Evolutionary conservation across 257 asterid species (phyloP), one percentile per base, ranked within the genome.

Genomic region (Schizonepeta tenuifolia): DNA sequence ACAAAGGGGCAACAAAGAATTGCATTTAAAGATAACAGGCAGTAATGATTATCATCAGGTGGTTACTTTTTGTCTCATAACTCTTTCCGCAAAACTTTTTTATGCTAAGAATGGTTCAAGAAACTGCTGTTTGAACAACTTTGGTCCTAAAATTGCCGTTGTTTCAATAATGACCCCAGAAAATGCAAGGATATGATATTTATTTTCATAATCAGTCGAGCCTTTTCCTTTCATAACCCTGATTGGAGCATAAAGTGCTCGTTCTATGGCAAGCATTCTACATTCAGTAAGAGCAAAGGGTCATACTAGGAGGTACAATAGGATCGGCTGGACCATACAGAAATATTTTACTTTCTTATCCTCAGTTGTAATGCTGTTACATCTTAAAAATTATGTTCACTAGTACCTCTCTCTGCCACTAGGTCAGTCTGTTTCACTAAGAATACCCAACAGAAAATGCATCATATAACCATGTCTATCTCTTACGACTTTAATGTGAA

Each of bases 251-350:
- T 50, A 28, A 66, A 18, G 10, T 14, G 36, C 38, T 28, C 18
- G 18, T 59, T 5, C 35, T 73, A 50, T 6, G 31, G 35, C 59
- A 67, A 28, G 64, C 55, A 11, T 26, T 67, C 18, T 4, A 60
- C 43, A 36, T 9, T 46, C 64, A 60, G 31, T 17, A 40, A 36
- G n/a, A 50, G 70, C 71, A 67, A 28, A 56, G 22, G 26, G 41
- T 17, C 38, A 59, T 28, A 59, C 28, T 2, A 26, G 13, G 56
- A 26, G 43, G 22, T 1, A 44, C 38, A 56, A 21, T n/a, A 43
- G 14, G 68, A 40, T 9, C 49, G 9, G 71, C 22, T 46, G 46
- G 44, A 38, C 14, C 18, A 41, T 5, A 36, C 17, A 31, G 17
- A 17, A 22, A 53, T 20, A 51, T 8, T 43, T 22, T 0, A 18